A percentile compares a stretch with the other conserved stretches of the same genome.
Conservation (phyloP, 352 stramenopile species). For the Phytopythium oedochilum region DNA sequence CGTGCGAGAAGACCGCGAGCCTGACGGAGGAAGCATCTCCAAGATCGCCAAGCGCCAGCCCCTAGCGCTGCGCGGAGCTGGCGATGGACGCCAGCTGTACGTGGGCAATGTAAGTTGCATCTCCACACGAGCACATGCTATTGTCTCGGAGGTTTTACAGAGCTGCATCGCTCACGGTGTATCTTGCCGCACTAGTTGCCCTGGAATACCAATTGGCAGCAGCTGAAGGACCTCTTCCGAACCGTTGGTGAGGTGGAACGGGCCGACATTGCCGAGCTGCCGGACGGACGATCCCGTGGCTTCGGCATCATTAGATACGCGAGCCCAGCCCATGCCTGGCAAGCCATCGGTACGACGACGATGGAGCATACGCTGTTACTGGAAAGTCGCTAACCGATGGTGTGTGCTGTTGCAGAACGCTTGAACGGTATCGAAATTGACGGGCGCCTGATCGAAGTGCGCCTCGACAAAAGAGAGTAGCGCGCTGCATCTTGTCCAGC, state of each 20-base stretch:
- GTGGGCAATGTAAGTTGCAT: constrained; percentile 61
- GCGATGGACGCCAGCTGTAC: constrained; percentile 50
- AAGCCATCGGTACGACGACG: constrained; percentile 57
- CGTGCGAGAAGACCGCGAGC: constrained; percentile 82
- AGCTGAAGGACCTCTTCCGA: constrained; percentile 62
- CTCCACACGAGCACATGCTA: no score
- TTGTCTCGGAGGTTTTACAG: neutral
- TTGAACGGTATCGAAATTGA: constrained; percentile 67
- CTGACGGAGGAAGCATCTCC: constrained; percentile 64
- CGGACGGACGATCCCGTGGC: constrained; percentile 58
- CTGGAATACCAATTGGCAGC: constrained; percentile 63
- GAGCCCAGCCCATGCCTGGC: constrained; percentile 33
- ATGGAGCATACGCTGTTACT: neutral
- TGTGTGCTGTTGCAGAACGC: constrained; percentile 24
- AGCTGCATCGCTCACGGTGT: neutral
- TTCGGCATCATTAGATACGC: constrained; percentile 72
- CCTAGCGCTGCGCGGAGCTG: constrained; percentile 7
- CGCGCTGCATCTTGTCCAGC: neutral
- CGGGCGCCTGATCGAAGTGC: constrained; percentile 61
- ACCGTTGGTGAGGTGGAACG: constrained; percentile 67
- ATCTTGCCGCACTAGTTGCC: constrained; percentile 33
- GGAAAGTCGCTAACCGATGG: neutral
- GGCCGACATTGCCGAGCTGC: constrained; percentile 45
- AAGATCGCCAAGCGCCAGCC: constrained; percentile 47
- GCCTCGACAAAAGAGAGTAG: constrained; percentile 52